These are phyloP conservation scores for Platanthera zijinensis DNA, from an alignment of 106 monocot genomes.

Conservation along the genomic window DNA sequence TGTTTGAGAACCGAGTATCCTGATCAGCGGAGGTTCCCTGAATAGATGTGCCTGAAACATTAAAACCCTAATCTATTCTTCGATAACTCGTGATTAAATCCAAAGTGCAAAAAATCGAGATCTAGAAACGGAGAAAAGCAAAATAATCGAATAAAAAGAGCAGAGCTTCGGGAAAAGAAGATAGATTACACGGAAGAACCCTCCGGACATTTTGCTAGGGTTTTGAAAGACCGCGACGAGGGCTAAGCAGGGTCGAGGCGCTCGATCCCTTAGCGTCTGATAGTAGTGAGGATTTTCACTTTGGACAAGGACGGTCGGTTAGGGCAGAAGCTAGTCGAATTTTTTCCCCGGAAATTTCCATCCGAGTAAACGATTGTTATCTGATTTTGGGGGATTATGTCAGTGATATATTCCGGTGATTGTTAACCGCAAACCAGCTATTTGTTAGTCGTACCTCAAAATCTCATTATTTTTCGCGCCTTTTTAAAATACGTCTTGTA, in stretches of 20 bases:
- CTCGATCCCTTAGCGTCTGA: too few species aligned
- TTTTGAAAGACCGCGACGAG: not conserved
- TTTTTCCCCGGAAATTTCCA: too few species aligned
- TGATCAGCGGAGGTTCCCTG: constrained; percentile 97
- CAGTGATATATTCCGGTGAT: too few species aligned
- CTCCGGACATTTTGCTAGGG: constrained; percentile 83
- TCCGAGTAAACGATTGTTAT: too few species aligned
- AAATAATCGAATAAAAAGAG: constrained; percentile 2
- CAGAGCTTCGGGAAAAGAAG: not conserved
- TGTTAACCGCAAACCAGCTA: too few species aligned
- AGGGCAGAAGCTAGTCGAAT: too few species aligned
- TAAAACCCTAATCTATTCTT: constrained; percentile 8
- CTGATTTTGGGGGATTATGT: too few species aligned
- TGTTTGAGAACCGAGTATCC: constrained; percentile 98
- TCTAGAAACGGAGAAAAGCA: not conserved
- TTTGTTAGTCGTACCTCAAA: too few species aligned
- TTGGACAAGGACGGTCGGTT: too few species aligned
- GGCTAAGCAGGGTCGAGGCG: not conserved
- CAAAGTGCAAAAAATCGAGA: not conserved
- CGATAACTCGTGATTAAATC: not conserved
- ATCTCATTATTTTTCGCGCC: too few species aligned
- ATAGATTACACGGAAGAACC: constrained; percentile 74
- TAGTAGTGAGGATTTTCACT: too few species aligned
- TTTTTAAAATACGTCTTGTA: too few species aligned
- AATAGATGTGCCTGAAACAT: not conserved